phyloP scores from a whole-genome alignment of 108 stramenopile species.

The Fistulifera pelliculosa region DNA sequence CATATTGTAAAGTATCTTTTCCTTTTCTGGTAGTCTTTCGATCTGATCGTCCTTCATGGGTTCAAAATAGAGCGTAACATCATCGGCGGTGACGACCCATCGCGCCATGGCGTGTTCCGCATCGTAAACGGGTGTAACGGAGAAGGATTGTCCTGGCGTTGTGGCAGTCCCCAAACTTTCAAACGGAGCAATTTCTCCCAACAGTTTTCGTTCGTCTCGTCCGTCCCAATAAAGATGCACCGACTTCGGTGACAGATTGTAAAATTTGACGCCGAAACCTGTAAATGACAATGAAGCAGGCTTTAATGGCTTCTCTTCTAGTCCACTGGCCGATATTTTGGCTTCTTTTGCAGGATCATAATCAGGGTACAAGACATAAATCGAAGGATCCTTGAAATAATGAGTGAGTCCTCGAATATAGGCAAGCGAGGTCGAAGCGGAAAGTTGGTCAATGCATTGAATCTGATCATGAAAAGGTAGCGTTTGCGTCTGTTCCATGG shows the following conservation, averaged over 20 bases:
- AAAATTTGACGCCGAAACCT: conserved; percentile 78
- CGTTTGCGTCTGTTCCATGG: conserved; percentile 2
- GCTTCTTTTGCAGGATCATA: conserved; percentile 19
- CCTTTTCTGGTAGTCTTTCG: conserved; percentile 24
- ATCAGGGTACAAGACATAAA: conserved; percentile 5
- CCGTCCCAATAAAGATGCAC: conserved; percentile 76
- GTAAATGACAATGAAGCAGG: conserved; percentile 61
- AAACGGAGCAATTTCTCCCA: conserved; percentile 67
- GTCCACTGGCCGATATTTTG: background rate
- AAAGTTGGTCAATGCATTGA: conserved; percentile 10
- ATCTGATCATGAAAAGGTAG: conserved; percentile 9
- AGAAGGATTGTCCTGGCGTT: conserved; percentile 68
- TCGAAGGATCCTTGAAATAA: conserved; percentile 7
- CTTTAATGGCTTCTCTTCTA: conserved; percentile 10
- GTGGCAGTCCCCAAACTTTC: conserved; percentile 72
- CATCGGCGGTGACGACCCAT: conserved; percentile 70
- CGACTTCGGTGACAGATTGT: conserved; percentile 56
- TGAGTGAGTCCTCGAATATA: conserved; percentile 3
- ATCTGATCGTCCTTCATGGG: conserved; percentile 22
- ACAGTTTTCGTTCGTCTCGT: conserved; percentile 41
- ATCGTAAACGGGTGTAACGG: conserved; percentile 61
- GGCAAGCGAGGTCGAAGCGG: conserved; percentile 4
- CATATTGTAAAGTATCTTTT: conserved; percentile 40
- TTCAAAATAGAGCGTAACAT: conserved; percentile 57
- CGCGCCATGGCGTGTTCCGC: conserved; percentile 37